Percentiles rank a stretch among this genome's conserved stretches.
Conservation (phyloP, 2,329 filamentous ascomycete genomes). For the Ceratocystis cacaofunesta region DNA sequence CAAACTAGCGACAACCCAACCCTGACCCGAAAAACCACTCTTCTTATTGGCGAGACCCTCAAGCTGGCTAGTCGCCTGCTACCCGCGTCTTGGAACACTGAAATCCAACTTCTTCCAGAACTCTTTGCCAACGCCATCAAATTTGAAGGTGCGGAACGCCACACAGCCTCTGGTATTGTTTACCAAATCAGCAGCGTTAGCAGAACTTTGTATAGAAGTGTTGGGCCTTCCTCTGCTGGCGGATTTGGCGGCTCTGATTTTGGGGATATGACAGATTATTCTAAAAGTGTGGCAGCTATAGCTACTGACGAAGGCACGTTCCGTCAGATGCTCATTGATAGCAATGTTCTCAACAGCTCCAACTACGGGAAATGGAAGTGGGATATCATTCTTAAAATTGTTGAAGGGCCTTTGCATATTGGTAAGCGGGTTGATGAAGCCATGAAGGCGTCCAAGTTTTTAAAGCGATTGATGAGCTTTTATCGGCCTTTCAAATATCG, state of each 20-base stretch:
- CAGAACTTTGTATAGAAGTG: constrained; percentile 72
- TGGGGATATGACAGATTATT: constrained; percentile 40
- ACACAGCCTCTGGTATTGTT: constrained; percentile 74
- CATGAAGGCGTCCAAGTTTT: constrained; percentile 86
- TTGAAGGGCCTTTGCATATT: constrained; percentile 82
- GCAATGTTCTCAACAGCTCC: constrained; percentile 71
- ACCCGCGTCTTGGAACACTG: constrained; percentile 65
- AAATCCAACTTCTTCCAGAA: constrained; percentile 76
- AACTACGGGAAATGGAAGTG: constrained; percentile 96
- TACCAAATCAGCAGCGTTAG: constrained; percentile 98
- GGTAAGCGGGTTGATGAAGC: constrained; percentile 88
- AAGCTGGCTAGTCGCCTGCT: constrained; percentile 78
- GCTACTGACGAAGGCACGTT: constrained; percentile 45
- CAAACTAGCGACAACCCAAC: constrained; percentile 52
- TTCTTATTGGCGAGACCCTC: constrained; percentile 80
- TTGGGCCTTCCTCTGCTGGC: constrained; percentile 20
- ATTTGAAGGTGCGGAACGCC: constrained; percentile 56
- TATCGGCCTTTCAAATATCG: constrained; percentile 94
- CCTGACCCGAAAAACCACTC: constrained; percentile 73
- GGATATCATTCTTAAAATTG: constrained; percentile 78
- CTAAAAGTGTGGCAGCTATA: constrained; percentile 22
- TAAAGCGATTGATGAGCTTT: constrained; percentile 87
- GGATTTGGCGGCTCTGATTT: constrained; percentile 20
- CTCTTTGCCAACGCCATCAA: constrained; percentile 63
- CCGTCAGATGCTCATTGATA: constrained; percentile 54